Base-by-base conservation (phyloP, 2,329 filamentous ascomycete genomes). In the Penicillium sp. region DNA sequence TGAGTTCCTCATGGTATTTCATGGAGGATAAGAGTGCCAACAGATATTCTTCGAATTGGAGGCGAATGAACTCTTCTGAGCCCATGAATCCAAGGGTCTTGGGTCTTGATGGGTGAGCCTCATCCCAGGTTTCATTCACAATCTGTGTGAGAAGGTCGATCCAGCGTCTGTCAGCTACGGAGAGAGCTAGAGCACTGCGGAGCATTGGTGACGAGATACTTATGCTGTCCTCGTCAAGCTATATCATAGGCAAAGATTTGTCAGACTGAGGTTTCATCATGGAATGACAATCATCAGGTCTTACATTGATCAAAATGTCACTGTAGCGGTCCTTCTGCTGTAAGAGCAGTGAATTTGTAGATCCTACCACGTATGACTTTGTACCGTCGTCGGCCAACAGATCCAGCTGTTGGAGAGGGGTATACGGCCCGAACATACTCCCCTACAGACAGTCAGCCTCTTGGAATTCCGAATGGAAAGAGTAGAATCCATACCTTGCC, bases 21-120 rank as follows among this genome's bases (percentile, higher is more conserved):
- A 90, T 85, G 0, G 87, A 82, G 0, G 90, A 87, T 29, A 97
- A 80, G 47, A 98, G 77, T 0, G 89, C 87, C 16, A 97, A 77
- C 4, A 98, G 78, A 60, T 98, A 98, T 58, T 96, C 90, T 67
- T 98, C 93, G 48, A 98, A 98, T 58, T 97, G 91, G 27, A 96
- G 80, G 19, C 93, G 81, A 55, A 98, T 98, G 59, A 96, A 96
- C 62, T 97, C 93, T 68, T 98, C 93, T 48, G 89, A 96, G 19
- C 93, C 93, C 25, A 88, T 83, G 59, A 96, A 98, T 19, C 90
- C 90, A 74, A 96, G 84, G 2, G 88, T 94, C 58, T 89, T 96
- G n/a, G 93, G 93, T 33, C 87, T 78, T 47, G 81, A 80, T 0
- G 93, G 93, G 58, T 97, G 91, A 4, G 81, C 74, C 28, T 95